Evolutionary conservation across 2,329 filamentous ascomycete genomes (phyloP).

Genomic region (Orbilia ellipsospora): DNA sequence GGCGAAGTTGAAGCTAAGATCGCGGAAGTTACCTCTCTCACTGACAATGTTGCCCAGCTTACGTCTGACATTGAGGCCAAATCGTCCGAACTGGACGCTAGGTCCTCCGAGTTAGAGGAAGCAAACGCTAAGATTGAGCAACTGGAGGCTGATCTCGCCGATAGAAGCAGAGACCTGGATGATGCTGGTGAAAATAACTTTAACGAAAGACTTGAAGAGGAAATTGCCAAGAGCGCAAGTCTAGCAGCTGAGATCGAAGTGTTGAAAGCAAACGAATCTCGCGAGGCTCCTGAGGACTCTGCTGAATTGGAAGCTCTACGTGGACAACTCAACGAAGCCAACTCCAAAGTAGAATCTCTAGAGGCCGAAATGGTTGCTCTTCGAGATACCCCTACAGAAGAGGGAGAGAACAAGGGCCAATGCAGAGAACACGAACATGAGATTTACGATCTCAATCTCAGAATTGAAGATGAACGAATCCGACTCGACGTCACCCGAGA

Average conservation of each 20-base stretch:
- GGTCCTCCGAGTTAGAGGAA: slow-evolving; percentile 25
- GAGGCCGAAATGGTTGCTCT: slow-evolving; percentile 31
- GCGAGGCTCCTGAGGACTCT: slow-evolving; percentile 32
- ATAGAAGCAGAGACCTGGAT: slow-evolving; percentile 37
- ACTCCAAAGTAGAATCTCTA: slow-evolving; percentile 41
- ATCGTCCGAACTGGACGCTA: slow-evolving; percentile 23
- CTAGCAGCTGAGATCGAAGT: slow-evolving; percentile 50
- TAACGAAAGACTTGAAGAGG: slow-evolving; percentile 49
- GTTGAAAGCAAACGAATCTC: slow-evolving; percentile 43
- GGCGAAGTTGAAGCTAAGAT: slow-evolving; percentile 32
- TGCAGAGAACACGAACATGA: slow-evolving; percentile 48
- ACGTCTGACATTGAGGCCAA: slow-evolving; percentile 42
- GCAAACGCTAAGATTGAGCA: slow-evolving; percentile 22
- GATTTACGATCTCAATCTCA: slow-evolving; percentile 47
- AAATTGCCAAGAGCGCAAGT: slow-evolving; percentile 47
- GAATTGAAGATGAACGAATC: slow-evolving; percentile 48
- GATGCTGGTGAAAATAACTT: slow-evolving; percentile 44
- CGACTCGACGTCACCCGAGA: slow-evolving; percentile 43
- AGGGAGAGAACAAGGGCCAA: slow-evolving; percentile 2
- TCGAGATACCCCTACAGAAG: slow-evolving; percentile 30
- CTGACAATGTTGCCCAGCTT: slow-evolving; percentile 36
- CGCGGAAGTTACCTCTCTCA: slow-evolving; percentile 35
- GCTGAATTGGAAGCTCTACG: slow-evolving; percentile 43
- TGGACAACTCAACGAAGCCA: slow-evolving; percentile 43
- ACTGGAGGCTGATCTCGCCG: slow-evolving; percentile 32